These are phyloP conservation scores for Zygosaccharomyces pseudobailii DNA, from an alignment of 1,139 yeast species.

Conservation along the genomic window DNA sequence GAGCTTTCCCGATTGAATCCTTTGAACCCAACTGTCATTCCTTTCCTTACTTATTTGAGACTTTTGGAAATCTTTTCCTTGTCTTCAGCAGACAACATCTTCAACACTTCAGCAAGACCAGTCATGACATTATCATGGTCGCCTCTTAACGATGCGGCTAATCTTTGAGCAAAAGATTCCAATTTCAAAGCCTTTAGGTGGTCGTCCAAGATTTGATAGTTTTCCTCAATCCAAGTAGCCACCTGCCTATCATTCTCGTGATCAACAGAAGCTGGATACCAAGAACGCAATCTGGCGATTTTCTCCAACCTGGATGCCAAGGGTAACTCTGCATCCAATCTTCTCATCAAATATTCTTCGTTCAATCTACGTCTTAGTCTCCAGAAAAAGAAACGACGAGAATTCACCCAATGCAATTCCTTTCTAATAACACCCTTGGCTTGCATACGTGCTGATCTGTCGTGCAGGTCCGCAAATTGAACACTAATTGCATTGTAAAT, in stretches of 20 bases:
- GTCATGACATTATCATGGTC: conserved; percentile 51
- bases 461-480: conserved; percentile 97
- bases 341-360: conserved; percentile 80
- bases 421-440: conserved; percentile 88
- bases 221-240: conserved; percentile 80
- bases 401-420: conserved; percentile 77
- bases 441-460: conserved; percentile 94
- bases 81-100: conserved; percentile 56
- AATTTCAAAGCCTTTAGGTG: conserved; percentile 60
- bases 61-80: conserved; percentile 39
- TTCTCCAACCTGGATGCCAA: conserved; percentile 69
- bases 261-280: conserved; percentile 74
- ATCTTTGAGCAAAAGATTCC: conserved; percentile 57
- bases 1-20: not conserved
- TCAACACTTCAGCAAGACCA: conserved; percentile 59
- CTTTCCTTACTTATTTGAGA: conserved; percentile 5
- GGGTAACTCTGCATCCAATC: conserved; percentile 63
- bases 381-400: conserved; percentile 98
- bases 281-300: conserved; percentile 80
- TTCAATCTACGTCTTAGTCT: conserved; percentile 93
- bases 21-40: not conserved
- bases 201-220: conserved; percentile 59
- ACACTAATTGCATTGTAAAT: conserved; percentile 88
- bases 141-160: conserved; percentile 55
- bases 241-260: conserved; percentile 72